Percentiles rank a stretch among this genome's conserved stretches.
These are phyloP conservation scores for Leptosphaerulina australis DNA, from an alignment of 2,329 filamentous ascomycete genomes.

Conservation along the genomic window DNA sequence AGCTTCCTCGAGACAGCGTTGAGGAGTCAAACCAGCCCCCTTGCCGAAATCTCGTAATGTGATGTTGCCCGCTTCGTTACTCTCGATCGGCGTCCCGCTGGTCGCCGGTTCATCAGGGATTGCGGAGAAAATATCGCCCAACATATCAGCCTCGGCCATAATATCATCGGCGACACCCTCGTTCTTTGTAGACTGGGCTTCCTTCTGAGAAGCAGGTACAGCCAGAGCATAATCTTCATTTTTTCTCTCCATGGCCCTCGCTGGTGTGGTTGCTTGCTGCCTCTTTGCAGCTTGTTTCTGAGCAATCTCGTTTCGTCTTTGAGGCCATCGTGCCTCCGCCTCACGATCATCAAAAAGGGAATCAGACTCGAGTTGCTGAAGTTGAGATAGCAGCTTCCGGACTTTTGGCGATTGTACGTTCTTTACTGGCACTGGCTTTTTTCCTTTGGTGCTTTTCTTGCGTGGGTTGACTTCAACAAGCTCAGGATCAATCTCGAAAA, in stretches of 20 bases:
- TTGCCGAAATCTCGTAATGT: conserved; percentile 83
- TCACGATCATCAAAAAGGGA: conserved; percentile 56
- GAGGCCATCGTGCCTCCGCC: conserved; percentile 55
- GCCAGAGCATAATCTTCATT: neutral
- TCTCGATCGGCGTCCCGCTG: conserved; percentile 20
- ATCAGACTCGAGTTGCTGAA: conserved; percentile 75
- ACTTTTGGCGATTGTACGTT: conserved; percentile 54
- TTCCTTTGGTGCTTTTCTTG: conserved; percentile 42
- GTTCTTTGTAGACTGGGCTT: neutral
- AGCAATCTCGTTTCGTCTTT: conserved; percentile 51
- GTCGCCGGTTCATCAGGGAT: conserved; percentile 53
- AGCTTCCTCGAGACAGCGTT: conserved; percentile 81
- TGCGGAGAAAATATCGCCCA: conserved; percentile 64
- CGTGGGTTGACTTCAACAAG: conserved; percentile 58
- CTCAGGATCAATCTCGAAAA: conserved; percentile 59
- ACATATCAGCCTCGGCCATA: conserved; percentile 59
- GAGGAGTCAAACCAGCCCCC: conserved; percentile 76
- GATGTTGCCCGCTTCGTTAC: conserved; percentile 57
- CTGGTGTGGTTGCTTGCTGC: conserved; percentile 10
- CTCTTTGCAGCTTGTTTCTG: conserved; percentile 46
- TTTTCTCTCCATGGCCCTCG: neutral
- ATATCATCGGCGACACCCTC: conserved; percentile 11
- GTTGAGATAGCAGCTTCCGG: conserved; percentile 72
- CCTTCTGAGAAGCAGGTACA: neutral
- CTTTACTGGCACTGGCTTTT: conserved; percentile 23